Conservation (phyloP, 208 protist species). For the Acanthamoeba culbertsoni region DNA sequence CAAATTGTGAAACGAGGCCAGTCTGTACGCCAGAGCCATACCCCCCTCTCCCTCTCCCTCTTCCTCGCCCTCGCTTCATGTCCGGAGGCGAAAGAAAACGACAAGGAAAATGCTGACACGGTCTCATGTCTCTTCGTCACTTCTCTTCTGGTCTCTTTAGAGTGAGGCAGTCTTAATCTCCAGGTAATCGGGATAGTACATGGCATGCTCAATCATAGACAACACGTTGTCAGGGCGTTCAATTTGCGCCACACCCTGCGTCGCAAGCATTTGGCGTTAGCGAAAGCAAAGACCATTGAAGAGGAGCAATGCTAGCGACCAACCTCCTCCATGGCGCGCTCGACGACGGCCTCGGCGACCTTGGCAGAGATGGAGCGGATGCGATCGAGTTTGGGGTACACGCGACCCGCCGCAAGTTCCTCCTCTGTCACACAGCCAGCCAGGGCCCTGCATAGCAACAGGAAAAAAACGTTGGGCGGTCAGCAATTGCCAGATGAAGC, state of each 20-base stretch:
- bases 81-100: too few relatives aligned
- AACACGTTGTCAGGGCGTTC: slow-evolving; percentile 5
- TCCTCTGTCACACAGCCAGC: slow-evolving; percentile 16
- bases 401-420: slow-evolving; percentile 56
- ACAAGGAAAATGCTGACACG: too few relatives aligned
- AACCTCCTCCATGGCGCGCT: slow-evolving; percentile 72
- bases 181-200: slow-evolving; percentile 10
- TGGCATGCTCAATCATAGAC: not conserved
- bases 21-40: not conserved
- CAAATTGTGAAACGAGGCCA: not conserved
- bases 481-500: slow-evolving; percentile 16
- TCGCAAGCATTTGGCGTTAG: not conserved
- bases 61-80: not conserved
- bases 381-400: slow-evolving; percentile 67
- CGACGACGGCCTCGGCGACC: slow-evolving; percentile 66
- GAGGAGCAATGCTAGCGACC: not conserved
- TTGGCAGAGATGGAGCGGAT: slow-evolving; percentile 71
- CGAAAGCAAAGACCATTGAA: not conserved
- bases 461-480: not conserved
- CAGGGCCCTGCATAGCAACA: not conserved
- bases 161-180: not conserved
- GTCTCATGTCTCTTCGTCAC: too few relatives aligned
- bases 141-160: too few relatives aligned
- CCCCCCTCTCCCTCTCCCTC: not conserved
- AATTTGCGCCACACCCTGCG: slow-evolving; percentile 22